These are phyloP conservation scores for Camelina hispida DNA, from an alignment of 345 rosid genomes.

Conservation along the genomic window DNA sequence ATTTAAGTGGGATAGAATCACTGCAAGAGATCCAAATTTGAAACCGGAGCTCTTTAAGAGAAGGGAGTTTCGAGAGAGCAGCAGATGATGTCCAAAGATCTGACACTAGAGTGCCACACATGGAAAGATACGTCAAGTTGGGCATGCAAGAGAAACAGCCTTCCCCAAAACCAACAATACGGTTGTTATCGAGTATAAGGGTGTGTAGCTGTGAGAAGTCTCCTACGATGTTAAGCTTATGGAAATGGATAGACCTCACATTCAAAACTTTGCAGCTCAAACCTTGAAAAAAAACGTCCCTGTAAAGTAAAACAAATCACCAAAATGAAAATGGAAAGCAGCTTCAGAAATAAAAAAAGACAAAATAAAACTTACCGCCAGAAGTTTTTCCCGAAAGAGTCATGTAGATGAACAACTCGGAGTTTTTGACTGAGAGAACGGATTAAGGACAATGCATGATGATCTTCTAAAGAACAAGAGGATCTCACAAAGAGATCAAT, in stretches of 20 bases:
- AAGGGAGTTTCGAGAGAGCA: slow-evolving; percentile 76
- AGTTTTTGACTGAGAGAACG: slow-evolving; percentile 64
- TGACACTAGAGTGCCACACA: slow-evolving; percentile 80
- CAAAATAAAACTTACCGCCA: slow-evolving; percentile 57
- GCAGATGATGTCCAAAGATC: slow-evolving; percentile 88
- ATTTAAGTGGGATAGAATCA: slow-evolving; percentile 51
- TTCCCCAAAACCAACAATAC: slow-evolving; percentile 72
- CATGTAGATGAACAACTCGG: slow-evolving; percentile 63
- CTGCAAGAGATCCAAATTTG: slow-evolving; percentile 72
- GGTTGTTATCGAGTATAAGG: slow-evolving; percentile 76
- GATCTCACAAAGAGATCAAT: slow-evolving; percentile 66
- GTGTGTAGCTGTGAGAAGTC: slow-evolving; percentile 64
- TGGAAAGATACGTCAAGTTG: slow-evolving; percentile 68
- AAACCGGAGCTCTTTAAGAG: slow-evolving; percentile 72
- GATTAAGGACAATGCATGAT: slow-evolving; percentile 64
- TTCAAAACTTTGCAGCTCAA: slow-evolving; percentile 72
- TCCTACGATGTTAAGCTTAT: slow-evolving; percentile 86
- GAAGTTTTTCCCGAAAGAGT: slow-evolving; percentile 69
- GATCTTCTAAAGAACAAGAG: slow-evolving; percentile 60
- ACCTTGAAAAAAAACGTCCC: slow-evolving; percentile 78
- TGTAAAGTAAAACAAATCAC: slow-evolving; percentile 37
- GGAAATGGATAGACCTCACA: slow-evolving; percentile 64
- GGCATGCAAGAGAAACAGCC: slow-evolving; percentile 89
- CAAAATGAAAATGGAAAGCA: slow-evolving; percentile 10
- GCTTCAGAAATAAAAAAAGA: slow-evolving; percentile 5